These are phyloP conservation scores for Volvariella volvacea DNA, from an alignment of 1,284 basidiomycete genomes.

Conservation along the genomic window DNA sequence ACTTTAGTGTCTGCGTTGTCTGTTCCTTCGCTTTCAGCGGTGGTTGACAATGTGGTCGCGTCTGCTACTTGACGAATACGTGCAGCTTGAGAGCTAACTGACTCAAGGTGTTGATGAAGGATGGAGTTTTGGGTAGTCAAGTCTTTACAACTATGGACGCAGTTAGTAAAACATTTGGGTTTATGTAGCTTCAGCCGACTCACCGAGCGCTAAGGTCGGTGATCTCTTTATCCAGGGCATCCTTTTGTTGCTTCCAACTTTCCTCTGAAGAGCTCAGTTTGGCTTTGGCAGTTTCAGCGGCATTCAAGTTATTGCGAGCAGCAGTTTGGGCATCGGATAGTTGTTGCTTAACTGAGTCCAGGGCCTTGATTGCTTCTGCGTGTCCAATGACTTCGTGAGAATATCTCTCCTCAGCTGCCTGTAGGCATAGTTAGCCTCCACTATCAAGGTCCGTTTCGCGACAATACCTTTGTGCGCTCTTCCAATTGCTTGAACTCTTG, in stretches of 20 bases:
- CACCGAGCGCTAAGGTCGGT: slow-evolving; percentile 66
- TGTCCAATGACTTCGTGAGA: slow-evolving; percentile 77
- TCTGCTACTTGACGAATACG: slow-evolving; percentile 68
- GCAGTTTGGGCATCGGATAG: slow-evolving; percentile 43
- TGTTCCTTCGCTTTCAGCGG: slow-evolving; percentile 35
- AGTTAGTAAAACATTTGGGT: neutral
- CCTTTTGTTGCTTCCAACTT: slow-evolving; percentile 78
- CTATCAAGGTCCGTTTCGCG: neutral
- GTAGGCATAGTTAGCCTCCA: slow-evolving; percentile 1
- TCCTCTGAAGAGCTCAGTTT: slow-evolving; percentile 64
- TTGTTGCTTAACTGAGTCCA: slow-evolving; percentile 61
- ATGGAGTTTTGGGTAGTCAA: slow-evolving; percentile 72
- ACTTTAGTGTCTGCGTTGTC: slow-evolving; percentile 54
- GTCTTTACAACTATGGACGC: slow-evolving; percentile 56
- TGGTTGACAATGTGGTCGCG: slow-evolving; percentile 31
- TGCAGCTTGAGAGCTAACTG: slow-evolving; percentile 76
- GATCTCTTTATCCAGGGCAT: slow-evolving; percentile 72
- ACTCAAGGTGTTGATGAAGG: slow-evolving; percentile 81
- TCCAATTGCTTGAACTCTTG: slow-evolving; percentile 60
- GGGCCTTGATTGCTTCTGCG: slow-evolving; percentile 72
- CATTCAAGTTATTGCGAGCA: slow-evolving; percentile 49
- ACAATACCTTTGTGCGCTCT: slow-evolving; percentile 58
- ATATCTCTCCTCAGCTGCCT: slow-evolving; percentile 80
- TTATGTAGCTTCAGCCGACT: slow-evolving; percentile 10
- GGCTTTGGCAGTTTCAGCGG: slow-evolving; percentile 67